These are phyloP conservation scores for Hura crepitans DNA, from an alignment of 441 rosid genomes.

Conservation along the genomic window DNA sequence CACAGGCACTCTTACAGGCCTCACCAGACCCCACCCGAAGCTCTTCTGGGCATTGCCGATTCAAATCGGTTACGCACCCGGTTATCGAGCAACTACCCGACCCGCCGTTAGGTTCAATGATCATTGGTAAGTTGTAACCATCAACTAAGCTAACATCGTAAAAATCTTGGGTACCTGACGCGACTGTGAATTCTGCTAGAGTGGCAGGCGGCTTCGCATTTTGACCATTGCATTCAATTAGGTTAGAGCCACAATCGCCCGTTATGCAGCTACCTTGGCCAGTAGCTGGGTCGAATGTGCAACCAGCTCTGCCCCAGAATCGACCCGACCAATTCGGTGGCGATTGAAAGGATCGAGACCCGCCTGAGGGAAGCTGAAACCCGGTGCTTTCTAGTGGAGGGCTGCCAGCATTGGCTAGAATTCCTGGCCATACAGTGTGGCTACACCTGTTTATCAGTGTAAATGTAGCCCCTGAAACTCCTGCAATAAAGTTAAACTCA, in stretches of 20 bases:
- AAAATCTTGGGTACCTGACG: constrained; percentile 59
- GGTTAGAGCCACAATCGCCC: constrained; percentile 73
- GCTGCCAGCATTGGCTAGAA: constrained; percentile 70
- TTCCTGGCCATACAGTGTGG: constrained; percentile 85
- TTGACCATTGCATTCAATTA: constrained; percentile 62
- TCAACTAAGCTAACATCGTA: constrained; percentile 92
- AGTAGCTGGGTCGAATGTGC: constrained; percentile 50
- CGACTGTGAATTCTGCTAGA: constrained; percentile 80
- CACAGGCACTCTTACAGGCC: constrained; percentile 91
- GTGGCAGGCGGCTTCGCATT: constrained; percentile 83
- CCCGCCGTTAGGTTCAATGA: constrained; percentile 74
- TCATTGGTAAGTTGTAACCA: constrained; percentile 83
- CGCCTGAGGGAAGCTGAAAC: constrained; percentile 61
- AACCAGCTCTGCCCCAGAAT: constrained; percentile 83
- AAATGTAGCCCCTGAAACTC: constrained; percentile 54
- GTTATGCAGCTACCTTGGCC: constrained; percentile 66
- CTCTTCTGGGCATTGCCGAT: constrained; percentile 68
- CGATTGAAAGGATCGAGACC: constrained; percentile 42
- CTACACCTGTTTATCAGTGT: constrained; percentile 63
- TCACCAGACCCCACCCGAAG: constrained; percentile 49
- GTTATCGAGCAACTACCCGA: constrained; percentile 61
- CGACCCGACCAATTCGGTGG: constrained; percentile 92
- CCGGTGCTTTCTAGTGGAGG: constrained; percentile 63
- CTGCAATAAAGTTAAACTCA: constrained; percentile 25
- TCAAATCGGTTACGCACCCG: constrained; percentile 65